A percentile compares a stretch with the other conserved stretches of the same genome.
Conservation (phyloP, 768 basidiomycete genomes). For the Leccinellum rugosiceps region DNA sequence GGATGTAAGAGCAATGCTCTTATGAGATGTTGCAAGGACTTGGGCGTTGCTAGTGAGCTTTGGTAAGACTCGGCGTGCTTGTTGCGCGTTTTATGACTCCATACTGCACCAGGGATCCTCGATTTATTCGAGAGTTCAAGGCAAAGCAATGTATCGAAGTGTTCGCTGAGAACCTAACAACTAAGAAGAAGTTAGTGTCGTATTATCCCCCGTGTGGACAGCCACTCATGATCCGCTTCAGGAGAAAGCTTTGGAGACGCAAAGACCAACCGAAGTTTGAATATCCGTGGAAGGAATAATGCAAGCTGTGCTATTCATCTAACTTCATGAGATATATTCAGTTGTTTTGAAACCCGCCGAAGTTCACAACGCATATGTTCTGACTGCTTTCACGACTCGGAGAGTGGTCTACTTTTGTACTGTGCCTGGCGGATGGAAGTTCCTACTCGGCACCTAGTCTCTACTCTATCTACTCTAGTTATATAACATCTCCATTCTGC, state of each 20-base stretch:
- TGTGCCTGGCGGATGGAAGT: not conserved
- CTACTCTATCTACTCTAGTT: not conserved
- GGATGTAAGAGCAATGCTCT: conserved; percentile 95
- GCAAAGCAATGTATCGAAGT: conserved; percentile 77
- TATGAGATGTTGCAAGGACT: conserved; percentile 96
- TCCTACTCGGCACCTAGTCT: not conserved
- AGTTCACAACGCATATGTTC: not conserved
- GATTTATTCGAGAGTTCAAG: conserved; percentile 94
- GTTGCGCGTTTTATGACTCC: not conserved
- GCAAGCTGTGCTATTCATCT: not conserved
- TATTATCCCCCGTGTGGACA: not conserved
- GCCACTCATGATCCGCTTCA: conserved; percentile 31
- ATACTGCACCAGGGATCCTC: conserved; percentile 70
- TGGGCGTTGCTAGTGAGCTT: conserved; percentile 93
- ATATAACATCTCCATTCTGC: not conserved
- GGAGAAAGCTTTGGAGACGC: conserved; percentile 89
- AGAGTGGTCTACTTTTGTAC: not conserved
- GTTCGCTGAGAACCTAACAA: conserved; percentile 77
- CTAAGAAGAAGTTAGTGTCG: conserved; percentile 82
- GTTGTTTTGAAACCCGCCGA: not conserved
- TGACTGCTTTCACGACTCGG: not conserved
- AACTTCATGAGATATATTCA: not conserved
- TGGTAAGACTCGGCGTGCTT: conserved; percentile 53
- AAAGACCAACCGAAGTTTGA: conserved; percentile 83
- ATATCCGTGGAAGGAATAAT: conserved; percentile 82